Evolutionary conservation across 148 eudicot genomes (phyloP), one percentile per base, ranked within the genome.

Genomic region (Silene latifolia): DNA sequence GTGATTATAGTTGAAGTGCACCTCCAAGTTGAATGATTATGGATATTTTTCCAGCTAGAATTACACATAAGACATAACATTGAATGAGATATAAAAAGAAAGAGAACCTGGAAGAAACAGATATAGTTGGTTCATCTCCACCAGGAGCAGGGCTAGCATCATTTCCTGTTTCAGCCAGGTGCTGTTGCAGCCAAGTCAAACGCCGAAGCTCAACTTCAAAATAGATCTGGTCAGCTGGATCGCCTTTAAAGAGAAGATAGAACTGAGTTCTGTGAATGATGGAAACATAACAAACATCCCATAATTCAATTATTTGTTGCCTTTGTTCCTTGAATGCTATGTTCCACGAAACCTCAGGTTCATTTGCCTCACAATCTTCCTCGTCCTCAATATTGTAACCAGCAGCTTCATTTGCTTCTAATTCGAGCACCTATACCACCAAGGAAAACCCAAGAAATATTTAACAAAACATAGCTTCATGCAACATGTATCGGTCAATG

Each of bases 191-290:
- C 98, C 96, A 93, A 69, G 84, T 84, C 79, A 93, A 83, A 72
- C 98, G 93, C 74, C 96, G 80, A 18, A 93, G 91, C 77, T 93
- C 98, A 13, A 93, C 96, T 86, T 90, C 98, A 87, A 93, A 72
- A 77, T 93, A 93, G 29, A 93, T 93, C 77, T 90, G 90, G 72
- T 93, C 98, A 44, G 96, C 91, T 67, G 86, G 81, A 69, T 90
- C 98, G 12, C 93, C 96, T 76, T 93, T 90, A 56, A 93, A 93
- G 29, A 93, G 71, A 65, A 90, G 81, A 81, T 90, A 93, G 69
- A 93, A 93, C 48, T 90, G 98, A 47, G 96, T 87, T 80, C 98
- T 86, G 85, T 93, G 98, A 79, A 90, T 90, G 62, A 90, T 87
- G 48, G 98, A 89, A n/a, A 93, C 98, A 78, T 76, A 77, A 74